Base-by-base conservation (phyloP, 2,329 filamentous ascomycete genomes). In the Aspergillus latus region DNA sequence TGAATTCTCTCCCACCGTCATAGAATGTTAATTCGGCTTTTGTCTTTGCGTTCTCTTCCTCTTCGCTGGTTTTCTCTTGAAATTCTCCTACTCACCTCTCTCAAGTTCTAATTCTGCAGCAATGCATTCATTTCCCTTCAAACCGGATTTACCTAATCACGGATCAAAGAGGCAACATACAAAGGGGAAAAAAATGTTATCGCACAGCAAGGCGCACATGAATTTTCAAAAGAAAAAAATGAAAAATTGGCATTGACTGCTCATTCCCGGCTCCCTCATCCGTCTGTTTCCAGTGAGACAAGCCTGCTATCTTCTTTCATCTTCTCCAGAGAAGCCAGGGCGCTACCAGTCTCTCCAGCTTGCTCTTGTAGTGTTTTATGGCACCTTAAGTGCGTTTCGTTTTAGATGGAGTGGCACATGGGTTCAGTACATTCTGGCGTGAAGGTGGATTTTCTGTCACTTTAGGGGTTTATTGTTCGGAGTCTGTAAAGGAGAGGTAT, bases 1-100 rank as follows among this genome's bases (percentile, higher is more conserved):
- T 63, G 60, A 66, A 60, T 65, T 66, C 58, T 32, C 61, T 62
- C 59, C 61, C 63, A 64, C 65, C 67, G 64, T 64, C 62, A 73
- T 73, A 74, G 71, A 74, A 54, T 64, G 59, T 59, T 60, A 56
- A 61, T 62, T 52, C 47, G 51, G 56, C 46, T 60, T 57, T 43
- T 59, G 54, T 55, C 39, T 52, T 54, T 56, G 37, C 11, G 34
- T 46, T 21, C 44, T 43, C 39, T 26, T 49, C 49, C 37, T 56
- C 46, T 54, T 36, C 58, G 56, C 56, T 32, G 45, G 29, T 54
- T 49, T 45, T 26, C 30, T 43, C 28, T 29, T 47, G 43, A 36
- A 37, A 13, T 21, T 48, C 28, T 13, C 32, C 5, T 47, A 36
- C 29, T 56, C 49, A 28, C 7, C 37, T 29, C 40, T 58, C 47